Conservation (phyloP, 495 filamentous ascomycete genomes). For the Trichoderma reesei region DNA sequence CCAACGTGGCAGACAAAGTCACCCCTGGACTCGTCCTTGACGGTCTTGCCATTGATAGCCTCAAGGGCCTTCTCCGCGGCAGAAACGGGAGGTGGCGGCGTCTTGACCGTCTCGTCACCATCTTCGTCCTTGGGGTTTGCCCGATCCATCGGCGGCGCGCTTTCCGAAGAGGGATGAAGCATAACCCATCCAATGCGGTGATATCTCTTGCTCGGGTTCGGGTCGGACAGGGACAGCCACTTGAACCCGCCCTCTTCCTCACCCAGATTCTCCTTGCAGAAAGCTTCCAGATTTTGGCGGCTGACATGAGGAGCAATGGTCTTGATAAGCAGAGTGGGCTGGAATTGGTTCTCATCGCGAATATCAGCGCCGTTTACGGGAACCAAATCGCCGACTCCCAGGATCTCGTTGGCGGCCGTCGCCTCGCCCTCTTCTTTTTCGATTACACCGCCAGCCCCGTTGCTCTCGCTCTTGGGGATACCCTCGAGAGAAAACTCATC, state of each 20-base stretch:
- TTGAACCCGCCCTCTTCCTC: conserved; percentile 80
- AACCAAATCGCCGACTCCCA: conserved; percentile 82
- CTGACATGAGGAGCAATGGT: conserved; percentile 95
- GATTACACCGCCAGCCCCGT: conserved; percentile 72
- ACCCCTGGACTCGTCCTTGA: conserved; percentile 82
- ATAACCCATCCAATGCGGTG: conserved; percentile 99
- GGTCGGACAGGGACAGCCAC: conserved; percentile 88
- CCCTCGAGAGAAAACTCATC: conserved; percentile 94
- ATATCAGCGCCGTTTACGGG: conserved; percentile 71
- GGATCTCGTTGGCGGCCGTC: conserved; percentile 78
- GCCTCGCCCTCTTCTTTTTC: conserved; percentile 95
- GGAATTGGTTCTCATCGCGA: conserved; percentile 68
- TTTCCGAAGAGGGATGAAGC: conserved; percentile 67
- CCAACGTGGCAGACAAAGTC: conserved; percentile 97
- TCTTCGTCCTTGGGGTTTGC: conserved; percentile 55
- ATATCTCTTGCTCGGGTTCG: conserved; percentile 91
- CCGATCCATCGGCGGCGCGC: conserved; percentile 46
- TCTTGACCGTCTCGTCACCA: conserved; percentile 15
- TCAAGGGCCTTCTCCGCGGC: conserved; percentile 80
- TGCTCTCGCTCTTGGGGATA: conserved; percentile 87
- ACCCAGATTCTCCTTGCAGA: conserved; percentile 84
- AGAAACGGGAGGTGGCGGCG: conserved; percentile 28
- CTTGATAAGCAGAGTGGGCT: conserved; percentile 93
- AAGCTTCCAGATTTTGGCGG: conserved; percentile 81
- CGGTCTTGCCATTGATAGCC: conserved; percentile 90